These are phyloP conservation scores for Perkinsus marinus DNA, from an alignment of 169 alveolate species.

Conservation along the genomic window DNA sequence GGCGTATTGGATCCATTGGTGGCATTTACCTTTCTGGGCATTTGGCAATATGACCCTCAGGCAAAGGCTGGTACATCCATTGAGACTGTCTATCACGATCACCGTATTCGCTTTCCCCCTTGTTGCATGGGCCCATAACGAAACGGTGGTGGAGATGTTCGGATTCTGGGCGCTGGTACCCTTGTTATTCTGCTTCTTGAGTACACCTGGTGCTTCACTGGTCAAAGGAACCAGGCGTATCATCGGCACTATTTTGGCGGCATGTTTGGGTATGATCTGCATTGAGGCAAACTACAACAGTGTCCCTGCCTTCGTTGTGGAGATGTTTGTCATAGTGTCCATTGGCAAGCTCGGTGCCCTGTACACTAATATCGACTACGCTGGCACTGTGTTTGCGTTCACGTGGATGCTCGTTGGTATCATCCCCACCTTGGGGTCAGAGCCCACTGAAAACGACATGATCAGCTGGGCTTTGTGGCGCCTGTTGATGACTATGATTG, in stretches of 20 bases:
- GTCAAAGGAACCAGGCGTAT: background rate
- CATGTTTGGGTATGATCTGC: background rate
- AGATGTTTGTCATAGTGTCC: background rate
- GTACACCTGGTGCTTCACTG: background rate
- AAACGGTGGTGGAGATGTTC: background rate
- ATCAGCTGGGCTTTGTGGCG: background rate
- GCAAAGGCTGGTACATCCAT: background rate
- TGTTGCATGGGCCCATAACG: background rate
- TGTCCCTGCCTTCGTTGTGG: background rate
- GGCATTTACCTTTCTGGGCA: background rate
- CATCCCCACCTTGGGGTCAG: background rate
- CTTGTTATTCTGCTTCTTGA: background rate
- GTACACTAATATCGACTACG: background rate
- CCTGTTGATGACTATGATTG: background rate
- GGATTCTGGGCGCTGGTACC: background rate
- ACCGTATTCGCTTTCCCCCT: background rate
- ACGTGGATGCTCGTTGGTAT: background rate
- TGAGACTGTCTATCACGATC: background rate
- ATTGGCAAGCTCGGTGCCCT: background rate
- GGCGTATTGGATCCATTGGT: background rate
- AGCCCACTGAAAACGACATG: background rate
- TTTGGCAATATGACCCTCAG: background rate
- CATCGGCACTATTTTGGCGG: background rate
- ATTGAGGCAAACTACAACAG: background rate
- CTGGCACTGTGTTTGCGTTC: background rate